Evolutionary conservation across 2,329 filamentous ascomycete species (phyloP).

Genomic region (Nothopassalora personata): DNA sequence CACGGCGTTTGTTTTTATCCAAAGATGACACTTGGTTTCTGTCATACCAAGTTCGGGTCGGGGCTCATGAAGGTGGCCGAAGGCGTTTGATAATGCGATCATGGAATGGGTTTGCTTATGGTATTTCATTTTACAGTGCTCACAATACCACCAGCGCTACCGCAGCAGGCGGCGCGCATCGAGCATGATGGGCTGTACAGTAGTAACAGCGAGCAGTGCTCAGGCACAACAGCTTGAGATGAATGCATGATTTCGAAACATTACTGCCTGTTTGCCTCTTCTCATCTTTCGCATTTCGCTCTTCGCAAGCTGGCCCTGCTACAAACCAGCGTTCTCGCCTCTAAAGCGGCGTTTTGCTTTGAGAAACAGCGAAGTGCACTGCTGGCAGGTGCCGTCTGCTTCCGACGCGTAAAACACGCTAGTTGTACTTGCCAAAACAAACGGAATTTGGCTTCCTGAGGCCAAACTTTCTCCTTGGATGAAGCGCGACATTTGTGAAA

Average conservation of each 20-base stretch:
- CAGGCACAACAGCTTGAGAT: slow-evolving; percentile 25
- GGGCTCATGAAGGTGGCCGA: slow-evolving; percentile 40
- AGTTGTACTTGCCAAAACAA: not conserved
- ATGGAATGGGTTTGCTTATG: slow-evolving; percentile 40
- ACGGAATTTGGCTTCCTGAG: not conserved
- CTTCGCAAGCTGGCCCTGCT: not conserved
- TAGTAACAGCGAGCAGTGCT: slow-evolving; percentile 29
- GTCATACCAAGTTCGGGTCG: not conserved
- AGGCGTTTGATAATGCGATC: slow-evolving; percentile 47
- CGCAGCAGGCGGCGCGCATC: slow-evolving; percentile 20
- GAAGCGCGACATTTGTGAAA: not conserved
- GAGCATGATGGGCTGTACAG: slow-evolving; percentile 31
- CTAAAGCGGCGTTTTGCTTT: not conserved
- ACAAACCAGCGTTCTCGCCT: not conserved
- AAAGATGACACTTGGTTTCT: slow-evolving; percentile 27
- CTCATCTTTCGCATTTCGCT: not conserved
- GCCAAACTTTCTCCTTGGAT: not conserved
- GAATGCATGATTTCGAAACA: slow-evolving; percentile 33
- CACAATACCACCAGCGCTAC: slow-evolving; percentile 27
- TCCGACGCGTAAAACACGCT: not conserved
- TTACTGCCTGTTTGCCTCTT: slow-evolving; percentile 9
- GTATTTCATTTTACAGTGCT: slow-evolving; percentile 24
- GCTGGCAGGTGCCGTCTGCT: not conserved
- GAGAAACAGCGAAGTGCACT: not conserved
- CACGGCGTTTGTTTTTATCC: slow-evolving; percentile 44